Evolutionary conservation across 345 rosid genomes (phyloP).

Genomic region (Populus tremula): DNA sequence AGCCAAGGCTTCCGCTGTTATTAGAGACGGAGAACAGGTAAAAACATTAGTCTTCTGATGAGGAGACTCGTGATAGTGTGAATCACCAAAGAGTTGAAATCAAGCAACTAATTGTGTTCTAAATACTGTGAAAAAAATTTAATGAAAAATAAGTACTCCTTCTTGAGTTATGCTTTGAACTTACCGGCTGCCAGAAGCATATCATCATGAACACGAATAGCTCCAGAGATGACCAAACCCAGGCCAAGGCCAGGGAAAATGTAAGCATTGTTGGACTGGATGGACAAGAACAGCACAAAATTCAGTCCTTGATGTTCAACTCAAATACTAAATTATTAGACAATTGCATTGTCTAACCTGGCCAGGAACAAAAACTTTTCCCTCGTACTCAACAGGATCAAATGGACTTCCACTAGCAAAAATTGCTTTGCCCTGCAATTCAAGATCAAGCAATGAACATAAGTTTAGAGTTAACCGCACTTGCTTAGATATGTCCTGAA

Average conservation of each 20-base stretch:
- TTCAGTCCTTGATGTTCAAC: neutral
- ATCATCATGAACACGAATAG: constrained; percentile 83
- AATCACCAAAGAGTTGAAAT: neutral
- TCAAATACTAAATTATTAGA: constrained; percentile 2
- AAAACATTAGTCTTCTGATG: neutral
- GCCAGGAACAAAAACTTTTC: constrained; percentile 66
- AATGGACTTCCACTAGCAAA: constrained; percentile 98
- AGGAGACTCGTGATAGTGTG: no score
- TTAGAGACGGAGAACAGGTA: no score
- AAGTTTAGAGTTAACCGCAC: neutral
- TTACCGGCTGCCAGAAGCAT: constrained; percentile 98
- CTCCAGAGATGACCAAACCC: constrained; percentile 86
- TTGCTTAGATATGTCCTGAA: neutral
- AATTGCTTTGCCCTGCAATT: constrained; percentile 74
- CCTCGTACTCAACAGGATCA: constrained; percentile 65
- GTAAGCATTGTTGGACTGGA: constrained; percentile 92
- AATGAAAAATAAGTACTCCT: neutral
- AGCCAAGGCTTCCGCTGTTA: constrained; percentile 90
- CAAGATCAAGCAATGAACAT: neutral
- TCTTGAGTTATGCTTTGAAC: constrained; percentile 13
- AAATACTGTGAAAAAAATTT: no score
- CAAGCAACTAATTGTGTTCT: neutral
- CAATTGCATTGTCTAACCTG: constrained; percentile 46
- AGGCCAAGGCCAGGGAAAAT: constrained; percentile 93
- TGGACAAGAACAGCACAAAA: neutral